phyloP scores from a whole-genome alignment of 2,329 filamentous ascomycete species.

The Didymosphaeria variabile region DNA sequence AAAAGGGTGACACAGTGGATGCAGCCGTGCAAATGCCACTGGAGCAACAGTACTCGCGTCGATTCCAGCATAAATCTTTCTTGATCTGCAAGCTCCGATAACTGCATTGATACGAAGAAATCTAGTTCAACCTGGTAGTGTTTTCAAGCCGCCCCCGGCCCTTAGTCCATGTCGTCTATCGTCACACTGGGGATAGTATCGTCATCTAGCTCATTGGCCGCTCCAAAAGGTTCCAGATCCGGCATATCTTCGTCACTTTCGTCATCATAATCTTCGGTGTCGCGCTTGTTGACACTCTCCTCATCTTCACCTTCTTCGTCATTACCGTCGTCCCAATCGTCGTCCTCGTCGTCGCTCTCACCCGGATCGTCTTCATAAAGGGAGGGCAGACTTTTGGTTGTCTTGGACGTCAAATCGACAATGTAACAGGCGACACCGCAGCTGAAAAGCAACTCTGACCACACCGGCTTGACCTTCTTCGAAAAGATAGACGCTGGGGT shows the following conservation, averaged over 20 bases:
- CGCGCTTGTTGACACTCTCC: not conserved
- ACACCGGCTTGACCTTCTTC: conserved; percentile 17
- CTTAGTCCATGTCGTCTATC: not conserved
- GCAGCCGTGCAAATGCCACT: not conserved
- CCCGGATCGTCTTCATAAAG: conserved; percentile 15
- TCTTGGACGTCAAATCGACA: conserved; percentile 17
- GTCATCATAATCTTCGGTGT: not conserved
- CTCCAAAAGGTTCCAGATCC: conserved; percentile 7
- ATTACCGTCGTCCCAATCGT: conserved; percentile 4
- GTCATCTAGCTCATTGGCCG: not conserved
- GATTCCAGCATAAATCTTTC: not conserved
- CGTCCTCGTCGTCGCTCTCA: conserved; percentile 2
- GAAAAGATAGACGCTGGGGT: conserved; percentile 18
- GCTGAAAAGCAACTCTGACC: conserved; percentile 13
- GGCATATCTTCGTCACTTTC: conserved; percentile 21
- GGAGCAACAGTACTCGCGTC: not conserved
- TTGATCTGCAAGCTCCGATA: no score
- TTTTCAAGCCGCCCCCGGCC: not conserved
- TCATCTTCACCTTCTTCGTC: not conserved
- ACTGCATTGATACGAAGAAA: no score
- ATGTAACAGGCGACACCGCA: conserved; percentile 21
- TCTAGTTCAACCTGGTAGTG: not conserved
- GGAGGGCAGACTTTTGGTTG: conserved; percentile 13
- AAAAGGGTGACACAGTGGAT: not conserved
- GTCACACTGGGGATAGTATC: not conserved